Evolutionary conservation across 441 rosid species (phyloP).

Genomic region (Monsonia emarginata): DNA sequence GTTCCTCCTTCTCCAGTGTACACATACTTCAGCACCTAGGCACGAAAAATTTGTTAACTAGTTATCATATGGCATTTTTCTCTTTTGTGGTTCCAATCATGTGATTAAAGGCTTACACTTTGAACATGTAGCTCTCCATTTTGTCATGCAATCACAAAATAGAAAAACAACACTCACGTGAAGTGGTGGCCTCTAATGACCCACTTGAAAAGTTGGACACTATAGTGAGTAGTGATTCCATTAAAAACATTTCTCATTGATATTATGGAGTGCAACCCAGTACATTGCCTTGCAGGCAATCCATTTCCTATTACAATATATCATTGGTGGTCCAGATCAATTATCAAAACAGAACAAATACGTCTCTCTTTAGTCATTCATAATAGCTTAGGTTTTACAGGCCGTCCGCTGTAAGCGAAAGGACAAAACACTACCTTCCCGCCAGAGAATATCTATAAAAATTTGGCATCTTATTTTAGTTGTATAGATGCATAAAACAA

Average conservation of each 20-base stretch:
- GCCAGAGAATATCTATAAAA: neutral
- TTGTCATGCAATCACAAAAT: neutral
- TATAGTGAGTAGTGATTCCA: neutral
- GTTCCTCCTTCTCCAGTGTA: neutral
- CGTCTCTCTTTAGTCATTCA: constrained; percentile 3
- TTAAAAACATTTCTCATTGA: neutral
- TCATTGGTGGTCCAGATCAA: constrained; percentile 16
- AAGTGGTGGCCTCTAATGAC: neutral
- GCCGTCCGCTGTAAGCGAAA: too few species aligned
- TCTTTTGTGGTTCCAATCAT: too few species aligned
- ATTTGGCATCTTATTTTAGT: neutral
- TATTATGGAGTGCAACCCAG: constrained; percentile 13
- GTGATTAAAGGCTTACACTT: constrained; percentile 3
- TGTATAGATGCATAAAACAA: neutral
- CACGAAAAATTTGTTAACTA: neutral
- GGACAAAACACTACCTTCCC: neutral
- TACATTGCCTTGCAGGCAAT: neutral
- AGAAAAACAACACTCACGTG: neutral
- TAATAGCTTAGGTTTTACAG: too few species aligned
- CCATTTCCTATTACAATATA: neutral
- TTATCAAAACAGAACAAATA: constrained; percentile 13
- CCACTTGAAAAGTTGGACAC: neutral
- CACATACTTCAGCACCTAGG: neutral
- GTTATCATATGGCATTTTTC: neutral
- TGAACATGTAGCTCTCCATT: constrained; percentile 2